Base-by-base conservation (phyloP, 495 filamentous ascomycete species). In the Aspergillus biplanus region DNA sequence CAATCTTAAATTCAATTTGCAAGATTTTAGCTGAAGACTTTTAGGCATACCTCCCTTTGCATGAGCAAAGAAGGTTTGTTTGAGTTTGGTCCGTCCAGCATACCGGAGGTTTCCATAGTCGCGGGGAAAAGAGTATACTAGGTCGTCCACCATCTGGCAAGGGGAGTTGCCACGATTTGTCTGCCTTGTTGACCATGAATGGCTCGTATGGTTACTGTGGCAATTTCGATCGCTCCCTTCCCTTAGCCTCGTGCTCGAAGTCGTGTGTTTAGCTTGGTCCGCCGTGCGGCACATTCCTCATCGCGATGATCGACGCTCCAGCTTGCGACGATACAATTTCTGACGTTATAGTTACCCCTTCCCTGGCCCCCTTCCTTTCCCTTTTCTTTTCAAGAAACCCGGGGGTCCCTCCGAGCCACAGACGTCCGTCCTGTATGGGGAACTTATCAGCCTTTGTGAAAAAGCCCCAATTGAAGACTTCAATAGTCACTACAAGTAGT, bases 61-160 rank as follows among this genome's bases (percentile, higher is more conserved):
- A 59, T 52, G 69, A 67, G 62, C 66, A 69, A 52, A 67, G 65
- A 68, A 72, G 63, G 59, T 53, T 68, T 49, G 56, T 47, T 69
- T 69, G 67, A 64, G 69, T 67, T 42, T 49, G 59, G 59, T 63
- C 63, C 64, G 52, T 66, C 60, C 74, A 71, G 55, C 70, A 79
- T 80, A 69, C 67, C 68, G 63, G 42, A 33, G 65, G 58, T 70
- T 70, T 60, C 66, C 64, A 64, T 65, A 58, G 67, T 67, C 37
- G 60, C 67, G 61, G 58, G 63, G 68, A 71, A 69, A 2, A 27
- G 21, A 27, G 21, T 27, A 27, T 27, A 27, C 21, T 27, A 1
- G 68, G 64, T 67, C 60, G 68, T 61, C 59, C 46, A 47, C 39
- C 47, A 37, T 63, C 21, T 52, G 56, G 61, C 52, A 63, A 56